Evolutionary conservation across 1,284 basidiomycete genomes (phyloP), one percentile per base, ranked within the genome.

Genomic region (Rhodotorula sp.): DNA sequence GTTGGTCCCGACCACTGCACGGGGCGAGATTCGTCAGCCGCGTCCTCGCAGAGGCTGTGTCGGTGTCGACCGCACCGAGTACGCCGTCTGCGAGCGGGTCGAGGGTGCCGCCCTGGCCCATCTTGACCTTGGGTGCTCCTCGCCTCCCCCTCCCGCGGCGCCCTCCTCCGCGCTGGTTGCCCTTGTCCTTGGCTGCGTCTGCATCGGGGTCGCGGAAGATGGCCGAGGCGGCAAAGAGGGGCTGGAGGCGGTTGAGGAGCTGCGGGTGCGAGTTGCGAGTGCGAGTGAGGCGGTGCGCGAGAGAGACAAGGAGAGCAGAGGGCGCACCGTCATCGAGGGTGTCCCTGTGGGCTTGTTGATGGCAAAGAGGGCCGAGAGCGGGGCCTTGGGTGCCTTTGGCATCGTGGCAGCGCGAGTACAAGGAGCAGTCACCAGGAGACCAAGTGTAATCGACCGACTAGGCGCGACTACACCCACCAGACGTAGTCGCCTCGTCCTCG

Each of bases 41-140:
- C 16, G 17, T 1, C 17, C 12, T 9, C 7, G 13, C 50, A 1
- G 48, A 52, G 25, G 9, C 17, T 41, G n/a, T 45, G 42, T 68
- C 64, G 52, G 67, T 59, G 42, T 76, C 71, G 48, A 48, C 75
- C 82, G 73, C 80, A 91, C 91, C 90, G 73, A 93, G 84, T 27
- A 96, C 93, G 59, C 93, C 93, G 80, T 93, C 91, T n/a, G 97
- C 97, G 25, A 99, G 85, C 17, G 97, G 97, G 84, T 99, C 97
- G 58, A 99, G 84, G 5, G 97, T 99, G 23, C 94, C 94, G 58
- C 93, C 93, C 82, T 95, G 92, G 2, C 93, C 93, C 59, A 95
- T 86, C 82, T 96, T 96, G 64, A 93, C 81, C 50, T 70, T 54
- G n/a, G 73, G 67, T n/a, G 68, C 60, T 61, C 71, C 63, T 52